Conservation (phyloP, 257 asterid genomes). For the Primulina huaijiensis region DNA sequence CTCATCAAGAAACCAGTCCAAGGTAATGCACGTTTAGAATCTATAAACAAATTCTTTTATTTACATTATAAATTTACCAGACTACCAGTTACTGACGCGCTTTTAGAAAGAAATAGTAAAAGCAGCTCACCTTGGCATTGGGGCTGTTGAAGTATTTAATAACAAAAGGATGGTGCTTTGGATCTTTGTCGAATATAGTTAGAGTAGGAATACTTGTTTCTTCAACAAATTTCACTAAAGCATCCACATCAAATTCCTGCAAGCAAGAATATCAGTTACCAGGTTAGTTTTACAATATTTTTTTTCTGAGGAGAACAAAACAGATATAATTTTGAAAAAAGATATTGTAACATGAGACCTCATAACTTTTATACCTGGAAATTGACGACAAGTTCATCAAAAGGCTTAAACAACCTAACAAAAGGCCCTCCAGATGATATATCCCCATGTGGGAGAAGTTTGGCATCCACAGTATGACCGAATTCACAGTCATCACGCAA, state of each 20-base stretch:
- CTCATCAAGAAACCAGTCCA: too few relatives aligned
- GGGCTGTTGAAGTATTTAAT: slow-evolving; percentile 62
- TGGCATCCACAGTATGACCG: slow-evolving; percentile 67
- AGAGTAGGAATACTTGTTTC: slow-evolving; percentile 74
- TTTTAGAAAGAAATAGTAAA: slow-evolving; percentile 5
- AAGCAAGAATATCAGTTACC: slow-evolving; percentile 11
- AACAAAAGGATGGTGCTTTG: slow-evolving; percentile 73
- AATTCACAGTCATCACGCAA: slow-evolving; percentile 81
- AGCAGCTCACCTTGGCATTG: slow-evolving; percentile 54
- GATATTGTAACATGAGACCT: not conserved
- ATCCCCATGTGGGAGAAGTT: slow-evolving; percentile 83
- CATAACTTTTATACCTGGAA: slow-evolving; percentile 45
- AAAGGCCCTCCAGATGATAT: slow-evolving; percentile 68
- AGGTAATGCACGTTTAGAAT: too few relatives aligned
- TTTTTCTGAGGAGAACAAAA: slow-evolving; percentile 7
- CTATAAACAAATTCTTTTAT: not conserved
- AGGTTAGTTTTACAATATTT: not conserved
- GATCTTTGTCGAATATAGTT: slow-evolving; percentile 77
- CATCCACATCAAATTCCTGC: slow-evolving; percentile 86
- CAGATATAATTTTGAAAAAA: not conserved
- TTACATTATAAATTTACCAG: too few relatives aligned
- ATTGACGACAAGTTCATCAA: slow-evolving; percentile 85
- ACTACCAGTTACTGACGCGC: not conserved
- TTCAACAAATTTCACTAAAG: slow-evolving; percentile 68
- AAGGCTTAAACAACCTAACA: slow-evolving; percentile 87